A percentile compares a stretch with the other conserved stretches of the same genome.
Evolutionary conservation across 2,329 filamentous ascomycete genomes (phyloP).

Genomic region (Epichloe aotearoae): DNA sequence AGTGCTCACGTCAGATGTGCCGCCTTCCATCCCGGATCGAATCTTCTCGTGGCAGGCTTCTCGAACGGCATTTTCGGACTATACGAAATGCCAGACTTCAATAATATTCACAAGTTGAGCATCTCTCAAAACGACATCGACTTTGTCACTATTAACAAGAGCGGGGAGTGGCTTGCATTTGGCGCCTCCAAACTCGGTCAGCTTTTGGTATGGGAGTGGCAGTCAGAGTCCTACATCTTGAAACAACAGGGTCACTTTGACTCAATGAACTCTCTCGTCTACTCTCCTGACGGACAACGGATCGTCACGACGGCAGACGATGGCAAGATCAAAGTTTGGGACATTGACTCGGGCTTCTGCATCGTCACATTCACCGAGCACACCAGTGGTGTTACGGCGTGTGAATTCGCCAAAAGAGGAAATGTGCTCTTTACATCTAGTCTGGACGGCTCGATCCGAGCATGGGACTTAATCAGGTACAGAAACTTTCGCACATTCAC

Average conservation of each 20-base stretch:
- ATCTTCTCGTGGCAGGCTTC: constrained; percentile 92
- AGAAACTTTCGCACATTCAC: constrained; percentile 97
- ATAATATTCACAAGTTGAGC: constrained; percentile 80
- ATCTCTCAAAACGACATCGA: constrained; percentile 97
- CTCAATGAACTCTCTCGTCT: constrained; percentile 83
- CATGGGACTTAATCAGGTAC: constrained; percentile 93
- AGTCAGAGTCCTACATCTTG: constrained; percentile 95
- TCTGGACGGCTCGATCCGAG: constrained; percentile 83
- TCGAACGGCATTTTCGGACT: constrained; percentile 88
- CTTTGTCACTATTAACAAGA: constrained; percentile 84
- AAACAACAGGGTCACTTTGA: constrained; percentile 98
- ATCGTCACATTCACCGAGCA: constrained; percentile 98
- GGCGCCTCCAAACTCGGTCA: constrained; percentile 91
- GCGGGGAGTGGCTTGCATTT: constrained; percentile 93
- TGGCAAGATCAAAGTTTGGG: constrained; percentile 98
- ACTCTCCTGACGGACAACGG: constrained; percentile 84
- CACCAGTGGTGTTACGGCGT: constrained; percentile 83
- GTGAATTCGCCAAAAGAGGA: constrained; percentile 87
- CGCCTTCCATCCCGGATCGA: constrained; percentile 74
- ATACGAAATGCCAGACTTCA: constrained; percentile 93
- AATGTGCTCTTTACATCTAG: constrained; percentile 94
- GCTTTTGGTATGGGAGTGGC: constrained; percentile 98
- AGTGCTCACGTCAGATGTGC: constrained; percentile 78
- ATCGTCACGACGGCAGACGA: constrained; percentile 93
- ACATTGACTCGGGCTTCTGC: constrained; percentile 90